Base-by-base conservation (phyloP, 2,329 filamentous ascomycete species). In the Colletotrichum theobromicola region DNA sequence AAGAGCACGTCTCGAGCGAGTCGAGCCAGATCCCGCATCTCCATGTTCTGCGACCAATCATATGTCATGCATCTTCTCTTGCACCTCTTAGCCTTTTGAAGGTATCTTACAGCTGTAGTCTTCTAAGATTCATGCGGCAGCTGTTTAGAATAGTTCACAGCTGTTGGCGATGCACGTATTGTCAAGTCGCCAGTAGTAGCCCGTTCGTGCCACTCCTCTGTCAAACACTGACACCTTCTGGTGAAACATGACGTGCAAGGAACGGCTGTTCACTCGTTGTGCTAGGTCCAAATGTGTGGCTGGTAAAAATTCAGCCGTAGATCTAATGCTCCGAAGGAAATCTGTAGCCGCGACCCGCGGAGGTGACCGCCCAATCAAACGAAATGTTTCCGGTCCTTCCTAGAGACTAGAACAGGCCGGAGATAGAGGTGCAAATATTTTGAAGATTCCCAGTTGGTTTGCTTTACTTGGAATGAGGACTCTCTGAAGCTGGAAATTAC, bases 241-340 rank as follows among this genome's bases (percentile, higher is more conserved):
- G 42, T 50, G 42, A 50, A 50, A 50, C 42, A 50, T 50, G 42
- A 50, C 42, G 42, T 50, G n/a, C 42, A 50, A 50, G 42, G 42
- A 50, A 50, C n/a, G 13, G 42, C 6, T 50, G 42, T 50, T 50
- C 42, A 50, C 42, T 50, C n/a, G n/a, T 6, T 50, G n/a, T n/a
- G 42, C 42, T 50, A 21, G n/a, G n/a, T 50, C 42, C 42, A 13
- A n/a, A 21, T 21, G 42, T 15, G 42, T 50, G 42, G 42, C 42
- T 50, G 42, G 42, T 13, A 13, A n/a, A 10, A 21, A 15, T 21
- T 21, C 42, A 50, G 42, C 42, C 42, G 42, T 50, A 21, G 42
- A 50, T 21, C n/a, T 50, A 50, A 50, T 50, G 42, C n/a, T 50
- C n/a, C 42, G n/a, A 50, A 50, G n/a, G 12, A 50, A 21, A 50